Base-by-base conservation (phyloP, 441 rosid species). In the Gossypium laxum region DNA sequence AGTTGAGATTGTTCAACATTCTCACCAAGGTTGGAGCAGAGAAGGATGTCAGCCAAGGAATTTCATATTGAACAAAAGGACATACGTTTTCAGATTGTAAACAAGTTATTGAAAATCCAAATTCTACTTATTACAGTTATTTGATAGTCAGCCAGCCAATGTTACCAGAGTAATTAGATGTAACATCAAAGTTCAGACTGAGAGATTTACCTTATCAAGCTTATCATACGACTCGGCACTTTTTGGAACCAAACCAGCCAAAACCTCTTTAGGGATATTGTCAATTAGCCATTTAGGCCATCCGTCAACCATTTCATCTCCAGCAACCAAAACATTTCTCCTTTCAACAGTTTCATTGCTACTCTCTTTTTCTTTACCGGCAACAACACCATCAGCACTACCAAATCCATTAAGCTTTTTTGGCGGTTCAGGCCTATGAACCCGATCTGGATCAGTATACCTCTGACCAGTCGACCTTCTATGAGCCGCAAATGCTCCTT, bases 201-300 rank as follows among this genome's bases (percentile, higher is more conserved):
- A 38, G 45, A 8, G 1, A 14, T 43, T 65, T 45, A 86, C 92
- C 84, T 86, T 86, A 22, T 81, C 87, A 74, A 88, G 74, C 82
- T 86, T 86, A 22, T 78, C 85, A 73, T 85, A 88, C 18, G 81
- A 80, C 7, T 85, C 92, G 0, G 89, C 90, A 67, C 92, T 81
- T 22, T 77, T 88, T 0, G 88, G 90, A 65, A 80, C 80, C 80
- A 88, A 78, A 56, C 87, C 84, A 52, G 80, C 82, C 70, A 85
- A 75, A 73, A 72, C 85, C 59, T 79, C 79, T 70, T n/a, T 79
- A 4, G 89, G 85, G 73, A 86, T 74, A 75, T 86, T 86, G 74
- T 79, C 85, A 64, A 71, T 57, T 2, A 88, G 86, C 90, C 90
- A 86, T 72, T 82, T 85, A 2, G 92, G 92, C 89, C 92, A 84